Evolutionary conservation across 768 basidiomycete genomes (phyloP), one percentile per base, ranked within the genome.

Genomic region (Pleurotus salmoneostramineus): DNA sequence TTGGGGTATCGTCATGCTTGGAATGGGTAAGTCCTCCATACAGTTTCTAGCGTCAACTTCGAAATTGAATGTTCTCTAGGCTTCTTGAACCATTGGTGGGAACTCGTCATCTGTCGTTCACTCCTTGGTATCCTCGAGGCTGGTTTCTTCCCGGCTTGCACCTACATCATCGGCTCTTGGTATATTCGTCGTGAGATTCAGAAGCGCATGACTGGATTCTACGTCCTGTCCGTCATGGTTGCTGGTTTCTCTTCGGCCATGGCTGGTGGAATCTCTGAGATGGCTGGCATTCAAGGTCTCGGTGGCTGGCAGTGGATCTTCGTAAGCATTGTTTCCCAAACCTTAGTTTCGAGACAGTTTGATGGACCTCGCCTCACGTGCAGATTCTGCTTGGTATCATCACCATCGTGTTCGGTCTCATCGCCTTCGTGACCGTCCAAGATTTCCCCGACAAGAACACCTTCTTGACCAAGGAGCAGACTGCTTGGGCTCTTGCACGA

Each of bases 61-160:
- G 34, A 15, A 42, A n/a, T 27, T 55, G 5, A 55, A 14, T 3
- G 6, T 27, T 17, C 5, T 7, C 6, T 55, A 55, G 78, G 75
- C 2, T 79, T 75, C 60, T 72, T 78, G 2, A 61, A 67, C 27
- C 69, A 66, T 3, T 80, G 78, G 78, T 65, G 68, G 2, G 68
- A 69, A 45, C 68, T 81, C 12, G 68, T 72, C 6, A 60, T 74
- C n/a, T 76, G 75, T 55, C 74, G 78, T 43, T 70, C 77, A 14
- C 57, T 89, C 71, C 75, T 90, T 55, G 88, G 88, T 15, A 73
- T 81, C 60, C 87, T 89, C 62, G 92, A 93, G 71, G 90, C 87
- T 34, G 88, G 85, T 27, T 65, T 86, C 6, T 83, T 80, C 65
- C 80, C 81, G 36, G 81, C 84, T 51, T 55, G 52, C 61, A 62